phyloP scores from a whole-genome alignment of 106 monocot species.

The Posidonia australis region DNA sequence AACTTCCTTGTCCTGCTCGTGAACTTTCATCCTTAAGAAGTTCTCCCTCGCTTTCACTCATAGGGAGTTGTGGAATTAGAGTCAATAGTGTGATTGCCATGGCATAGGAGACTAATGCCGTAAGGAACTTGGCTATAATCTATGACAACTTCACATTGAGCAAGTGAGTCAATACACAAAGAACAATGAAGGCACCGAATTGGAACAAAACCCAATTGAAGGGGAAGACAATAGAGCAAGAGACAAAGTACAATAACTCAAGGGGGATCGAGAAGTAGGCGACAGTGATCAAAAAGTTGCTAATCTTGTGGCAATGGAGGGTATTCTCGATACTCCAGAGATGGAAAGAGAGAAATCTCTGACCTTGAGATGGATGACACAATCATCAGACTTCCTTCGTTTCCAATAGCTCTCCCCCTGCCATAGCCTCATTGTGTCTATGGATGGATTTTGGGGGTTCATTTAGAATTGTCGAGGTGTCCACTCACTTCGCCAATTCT shows the following conservation, averaged over 20 bases:
- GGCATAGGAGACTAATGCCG: constrained; percentile 62
- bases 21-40: constrained; percentile 45
- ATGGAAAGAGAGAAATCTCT: too few species aligned
- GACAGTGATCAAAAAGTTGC: constrained; percentile 59
- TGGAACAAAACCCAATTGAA: constrained; percentile 75
- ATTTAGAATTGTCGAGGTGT: too few species aligned
- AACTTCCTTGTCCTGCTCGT: constrained; percentile 48
- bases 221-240: constrained; percentile 46
- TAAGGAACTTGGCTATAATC: constrained; percentile 53
- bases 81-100: constrained; percentile 64
- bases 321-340: constrained; percentile 38
- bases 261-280: too few species aligned
- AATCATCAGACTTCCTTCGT: too few species aligned
- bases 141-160: constrained; percentile 49
- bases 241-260: constrained; percentile 63
- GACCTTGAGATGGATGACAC: too few species aligned
- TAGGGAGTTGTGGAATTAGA: constrained; percentile 62
- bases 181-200: constrained; percentile 62
- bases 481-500: too few species aligned
- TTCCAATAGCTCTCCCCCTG: too few species aligned
- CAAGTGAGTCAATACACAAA: constrained; percentile 58
- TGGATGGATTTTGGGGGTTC: too few species aligned
- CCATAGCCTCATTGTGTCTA: too few species aligned
- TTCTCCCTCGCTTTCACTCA: constrained; percentile 58
- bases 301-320: constrained; percentile 46